Percentiles rank a stretch among this genome's conserved stretches.
phyloP scores from a whole-genome alignment of 306 rosid species.

The Cyclanthera cordifolia region DNA sequence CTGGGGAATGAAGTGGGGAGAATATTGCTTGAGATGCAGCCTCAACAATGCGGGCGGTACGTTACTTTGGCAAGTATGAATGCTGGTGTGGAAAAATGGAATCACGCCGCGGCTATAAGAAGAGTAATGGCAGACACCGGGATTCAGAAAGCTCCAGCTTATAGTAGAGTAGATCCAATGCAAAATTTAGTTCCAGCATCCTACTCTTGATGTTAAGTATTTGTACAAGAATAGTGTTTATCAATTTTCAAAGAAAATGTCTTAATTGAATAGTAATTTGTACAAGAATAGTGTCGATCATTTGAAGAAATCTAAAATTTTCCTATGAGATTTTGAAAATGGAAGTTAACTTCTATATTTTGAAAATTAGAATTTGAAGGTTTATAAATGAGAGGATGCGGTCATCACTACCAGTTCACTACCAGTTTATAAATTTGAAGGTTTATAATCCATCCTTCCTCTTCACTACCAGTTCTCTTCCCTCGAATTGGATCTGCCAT shows the following conservation, averaged over 20 bases:
- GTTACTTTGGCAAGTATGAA: constrained; percentile 54
- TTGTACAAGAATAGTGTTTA: neutral
- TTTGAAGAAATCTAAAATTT: no score
- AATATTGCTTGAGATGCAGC: constrained; percentile 35
- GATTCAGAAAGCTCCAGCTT: constrained; percentile 58
- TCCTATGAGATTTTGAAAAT: no score
- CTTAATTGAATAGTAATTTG: no score
- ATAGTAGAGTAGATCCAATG: constrained; percentile 32
- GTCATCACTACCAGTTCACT: no score
- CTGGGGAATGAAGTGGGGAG: constrained; percentile 52
- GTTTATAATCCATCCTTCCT: no score
- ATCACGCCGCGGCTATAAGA: constrained; percentile 51
- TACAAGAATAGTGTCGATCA: no score
- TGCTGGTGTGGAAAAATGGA: constrained; percentile 58
- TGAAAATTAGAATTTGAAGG: no score
- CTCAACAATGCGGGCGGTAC: constrained; percentile 35
- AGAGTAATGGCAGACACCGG: constrained; percentile 41
- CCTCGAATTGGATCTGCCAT: constrained; percentile 37
- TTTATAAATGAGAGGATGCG: no score
- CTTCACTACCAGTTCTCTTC: constrained; percentile 18
- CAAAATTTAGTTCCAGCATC: neutral
- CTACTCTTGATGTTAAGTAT: neutral
- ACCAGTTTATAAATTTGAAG: no score
- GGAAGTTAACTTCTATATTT: no score
- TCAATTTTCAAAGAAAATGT: neutral